Base-by-base conservation (phyloP, 2,329 filamentous ascomycete species). In the Biscogniauxia mediterranea region DNA sequence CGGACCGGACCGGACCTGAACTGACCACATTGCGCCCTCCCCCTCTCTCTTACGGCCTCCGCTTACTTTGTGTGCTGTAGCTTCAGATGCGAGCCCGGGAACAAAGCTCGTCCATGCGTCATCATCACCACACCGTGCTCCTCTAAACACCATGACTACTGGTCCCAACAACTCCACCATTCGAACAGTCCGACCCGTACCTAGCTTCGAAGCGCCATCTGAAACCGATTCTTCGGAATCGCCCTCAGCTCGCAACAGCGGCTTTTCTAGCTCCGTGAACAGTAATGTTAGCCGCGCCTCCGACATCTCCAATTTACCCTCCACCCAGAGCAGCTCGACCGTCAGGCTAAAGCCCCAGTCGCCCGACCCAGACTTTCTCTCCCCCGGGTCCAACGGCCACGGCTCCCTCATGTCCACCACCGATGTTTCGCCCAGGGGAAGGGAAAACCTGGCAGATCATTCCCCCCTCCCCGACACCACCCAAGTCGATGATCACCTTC, bases 181-280 rank as follows among this genome's bases (percentile, higher is more conserved):
- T 46, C 38, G 38, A 8, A 68, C 84, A 28, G 87, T 87, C 63
- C 83, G 85, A 64, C 80, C 83, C 58, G 84, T 87, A 46, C 78
- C 79, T 49, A 85, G 82, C 75, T 80, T 82, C 70, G 84, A 86
- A 71, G 79, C 75, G 38, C 69, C 73, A 51, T 77, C 77, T 25
- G 76, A 79, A 59, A 72, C 67, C 13, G 77, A 76, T 52, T 77
- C 75, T 17, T 72, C 74, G 56, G 74, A 75, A 50, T 74, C 76
- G 17, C 73, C 73, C 5, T 78, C 77, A 28, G 66, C 75, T 23
- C 79, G 78, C 63, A 80, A 80, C 66, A 85, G 83, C 61, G 78
- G 75, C 62, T 82, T 86, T 66, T 85, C 83, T 50, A 84, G 83
- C 75, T 85, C 83, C 52, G 74, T 82, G 50, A 81, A 83, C 69